These are phyloP conservation scores for Spathaspora boniae DNA, from an alignment of 805 yeast species.

Conservation along the genomic window DNA sequence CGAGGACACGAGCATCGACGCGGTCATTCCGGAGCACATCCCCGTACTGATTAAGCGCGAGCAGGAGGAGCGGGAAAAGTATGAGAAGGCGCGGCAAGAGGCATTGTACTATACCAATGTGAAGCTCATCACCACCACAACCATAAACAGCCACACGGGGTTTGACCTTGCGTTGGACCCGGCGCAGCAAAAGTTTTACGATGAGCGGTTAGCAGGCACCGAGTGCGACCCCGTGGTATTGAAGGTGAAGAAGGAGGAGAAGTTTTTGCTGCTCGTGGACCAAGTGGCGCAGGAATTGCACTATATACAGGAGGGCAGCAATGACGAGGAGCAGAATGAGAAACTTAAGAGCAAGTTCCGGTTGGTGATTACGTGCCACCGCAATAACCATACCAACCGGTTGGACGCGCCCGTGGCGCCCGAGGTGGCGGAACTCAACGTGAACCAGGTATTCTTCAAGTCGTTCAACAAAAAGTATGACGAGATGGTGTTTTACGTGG, in stretches of 20 bases:
- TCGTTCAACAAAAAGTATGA: conserved; percentile 45
- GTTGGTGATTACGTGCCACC: conserved; percentile 61
- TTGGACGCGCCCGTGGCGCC: conserved; percentile 41
- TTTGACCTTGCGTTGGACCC: conserved; percentile 75
- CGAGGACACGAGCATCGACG: conserved; percentile 43
- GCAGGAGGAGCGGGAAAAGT: conserved; percentile 50
- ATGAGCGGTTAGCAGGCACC: conserved; percentile 36
- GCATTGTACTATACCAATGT: conserved; percentile 44
- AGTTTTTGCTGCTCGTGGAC: conserved; percentile 48
- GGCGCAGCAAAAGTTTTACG: conserved; percentile 38
- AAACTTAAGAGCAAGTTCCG: conserved; percentile 31
- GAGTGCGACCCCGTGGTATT: conserved; percentile 45
- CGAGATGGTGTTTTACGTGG: conserved; percentile 60
- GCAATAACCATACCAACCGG: conserved; percentile 71
- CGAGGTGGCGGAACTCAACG: conserved; percentile 31
- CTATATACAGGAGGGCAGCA: conserved; percentile 13
- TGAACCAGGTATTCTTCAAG: conserved; percentile 51
- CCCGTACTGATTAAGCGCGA: conserved; percentile 65
- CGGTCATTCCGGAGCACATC: conserved; percentile 58
- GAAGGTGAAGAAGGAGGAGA: conserved; percentile 54
- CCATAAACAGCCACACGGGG: conserved; percentile 62
- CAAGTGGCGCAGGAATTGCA: conserved; percentile 46
- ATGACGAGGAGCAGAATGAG: no score
- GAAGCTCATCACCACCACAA: conserved; percentile 50
- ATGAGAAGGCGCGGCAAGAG: conserved; percentile 65